Conservation (phyloP, 2,329 filamentous ascomycete genomes). For the Tolypocladium cylindrosporum region DNA sequence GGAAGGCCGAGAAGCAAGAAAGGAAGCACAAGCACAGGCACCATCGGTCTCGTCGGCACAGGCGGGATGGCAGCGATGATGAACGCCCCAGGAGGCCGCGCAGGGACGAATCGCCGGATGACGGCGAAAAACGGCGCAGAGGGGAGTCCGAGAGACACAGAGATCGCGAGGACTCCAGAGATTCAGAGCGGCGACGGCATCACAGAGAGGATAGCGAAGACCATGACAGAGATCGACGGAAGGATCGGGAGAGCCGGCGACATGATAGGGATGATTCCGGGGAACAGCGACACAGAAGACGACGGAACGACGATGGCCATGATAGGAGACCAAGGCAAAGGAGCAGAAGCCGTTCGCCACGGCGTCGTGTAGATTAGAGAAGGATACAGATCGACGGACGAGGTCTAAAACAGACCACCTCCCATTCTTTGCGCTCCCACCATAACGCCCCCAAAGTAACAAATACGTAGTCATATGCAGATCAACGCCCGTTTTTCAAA, state of each 20-base stretch:
- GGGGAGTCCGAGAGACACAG: slow-evolving; percentile 18
- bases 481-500: neutral
- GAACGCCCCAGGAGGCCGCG: slow-evolving; percentile 17
- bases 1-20: slow-evolving; percentile 38
- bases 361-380: slow-evolving; percentile 16
- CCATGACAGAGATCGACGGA: neutral
- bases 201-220: slow-evolving; percentile 8
- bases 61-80: slow-evolving; percentile 13
- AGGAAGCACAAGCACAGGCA: slow-evolving; percentile 36
- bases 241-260: slow-evolving; percentile 12
- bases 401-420: slow-evolving; percentile 5
- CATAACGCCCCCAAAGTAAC: slow-evolving; percentile 1
- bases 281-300: slow-evolving; percentile 15
- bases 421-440: neutral
- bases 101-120: slow-evolving; percentile 16
- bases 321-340: slow-evolving; percentile 15
- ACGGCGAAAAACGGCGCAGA: slow-evolving; percentile 14
- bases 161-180: slow-evolving; percentile 16
- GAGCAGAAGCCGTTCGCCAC: slow-evolving; percentile 35
- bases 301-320: slow-evolving; percentile 16
- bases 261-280: slow-evolving; percentile 17
- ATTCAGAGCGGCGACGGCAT: slow-evolving; percentile 13
- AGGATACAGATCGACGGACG: slow-evolving; percentile 8
- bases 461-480: neutral
- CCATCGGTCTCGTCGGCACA: slow-evolving; percentile 21